Base-by-base conservation (phyloP, 2,329 filamentous ascomycete genomes). In the Neospermospora avenae region DNA sequence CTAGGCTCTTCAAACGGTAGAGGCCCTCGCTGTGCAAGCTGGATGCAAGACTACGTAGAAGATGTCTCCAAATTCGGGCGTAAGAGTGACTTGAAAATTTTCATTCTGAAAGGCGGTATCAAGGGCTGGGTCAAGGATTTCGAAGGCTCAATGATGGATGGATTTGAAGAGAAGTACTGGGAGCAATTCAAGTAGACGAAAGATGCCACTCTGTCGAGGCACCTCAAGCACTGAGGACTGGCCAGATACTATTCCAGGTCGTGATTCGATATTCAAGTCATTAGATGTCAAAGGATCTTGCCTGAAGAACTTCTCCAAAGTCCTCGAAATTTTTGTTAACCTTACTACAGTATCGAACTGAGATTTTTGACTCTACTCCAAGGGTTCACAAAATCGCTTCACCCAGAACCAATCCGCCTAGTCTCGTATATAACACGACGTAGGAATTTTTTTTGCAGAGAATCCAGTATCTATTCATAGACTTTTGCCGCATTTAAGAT, bases 21-120 rank as follows among this genome's bases (percentile, higher is more conserved):
- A 39, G 82, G 81, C 3, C 80, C 77, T 25, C 75, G 81, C 37
- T 81, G 77, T 51, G 81, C 82, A 28, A 76, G 75, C 8, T 84
- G 82, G 81, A 78, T 85, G 74, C 79, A 82, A 61, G 81, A 84
- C 66, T 80, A 83, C 67, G 75, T 84, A 57, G 67, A 78, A 46
- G 76, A 80, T 22, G 69, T 79, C 42, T 73, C 68, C 0, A 74
- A 75, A 59, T 70, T 71, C 58, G 64, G 68, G n/a, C 59, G 73
- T n/a, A 77, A 77, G 22, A 74, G 72, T 8, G 68, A 70, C 4
- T 74, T 84, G 60, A 73, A 78, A 63, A 78, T 80, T 34, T 67
- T 78, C 54, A 76, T 82, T 14, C 71, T 84, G 52, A 72, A 71
- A n/a, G 81, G 80, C 10, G 82, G 81, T 3, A 78, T 84, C 63